These are phyloP conservation scores for Plasmodium vivax DNA, from an alignment of 169 alveolate species.

Conservation along the genomic window DNA sequence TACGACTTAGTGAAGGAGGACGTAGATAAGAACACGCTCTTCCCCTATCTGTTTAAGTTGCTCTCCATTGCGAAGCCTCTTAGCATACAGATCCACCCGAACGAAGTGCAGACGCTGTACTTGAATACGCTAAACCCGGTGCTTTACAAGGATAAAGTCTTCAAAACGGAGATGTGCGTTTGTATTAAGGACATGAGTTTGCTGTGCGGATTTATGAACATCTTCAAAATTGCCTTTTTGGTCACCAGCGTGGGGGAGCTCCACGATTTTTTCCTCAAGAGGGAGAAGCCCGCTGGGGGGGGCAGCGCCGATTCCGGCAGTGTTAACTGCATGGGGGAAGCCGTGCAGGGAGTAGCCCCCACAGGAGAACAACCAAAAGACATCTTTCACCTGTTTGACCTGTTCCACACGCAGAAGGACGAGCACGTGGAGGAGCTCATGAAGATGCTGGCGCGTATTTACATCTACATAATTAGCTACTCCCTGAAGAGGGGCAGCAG, in stretches of 20 bases:
- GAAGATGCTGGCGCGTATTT: constrained; percentile 16
- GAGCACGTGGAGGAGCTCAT: constrained; percentile 32
- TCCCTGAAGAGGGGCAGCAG: constrained; percentile 21
- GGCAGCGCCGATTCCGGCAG: neutral
- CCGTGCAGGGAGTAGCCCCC: neutral
- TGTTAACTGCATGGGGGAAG: neutral
- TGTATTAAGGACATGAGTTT: constrained; percentile 57
- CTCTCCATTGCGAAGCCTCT: constrained; percentile 83
- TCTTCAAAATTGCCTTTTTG: constrained; percentile 46
- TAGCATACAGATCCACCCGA: constrained; percentile 84
- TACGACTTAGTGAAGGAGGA: constrained; percentile 4
- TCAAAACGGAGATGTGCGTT: constrained; percentile 71
- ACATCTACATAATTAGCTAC: constrained; percentile 33
- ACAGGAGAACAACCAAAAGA: neutral
- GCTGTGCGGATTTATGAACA: constrained; percentile 41
- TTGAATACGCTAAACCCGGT: constrained; percentile 39
- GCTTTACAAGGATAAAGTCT: constrained; percentile 55
- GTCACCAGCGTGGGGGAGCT: constrained; percentile 25
- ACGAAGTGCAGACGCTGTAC: constrained; percentile 61
- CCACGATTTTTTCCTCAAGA: constrained; percentile 18
- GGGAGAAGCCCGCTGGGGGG: neutral
- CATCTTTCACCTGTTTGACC: constrained; percentile 25
- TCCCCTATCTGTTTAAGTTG: constrained; percentile 77
- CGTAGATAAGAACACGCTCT: neutral
- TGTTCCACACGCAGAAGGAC: constrained; percentile 6